A percentile compares a stretch with the other conserved stretches of the same genome.
Conservation (phyloP, 768 basidiomycete species). For the Hortiboletus campestris region DNA sequence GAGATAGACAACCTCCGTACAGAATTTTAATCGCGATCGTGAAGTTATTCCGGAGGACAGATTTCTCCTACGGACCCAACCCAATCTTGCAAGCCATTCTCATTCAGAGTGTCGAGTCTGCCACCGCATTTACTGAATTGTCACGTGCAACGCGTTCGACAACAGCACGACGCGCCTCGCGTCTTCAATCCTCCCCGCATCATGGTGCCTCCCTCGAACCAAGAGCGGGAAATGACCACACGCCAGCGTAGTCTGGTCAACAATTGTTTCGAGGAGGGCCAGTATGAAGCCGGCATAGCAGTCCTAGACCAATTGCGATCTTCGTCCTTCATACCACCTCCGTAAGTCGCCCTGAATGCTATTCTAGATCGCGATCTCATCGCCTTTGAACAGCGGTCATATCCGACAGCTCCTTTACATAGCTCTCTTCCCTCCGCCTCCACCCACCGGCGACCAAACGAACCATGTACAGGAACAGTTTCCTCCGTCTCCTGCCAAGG, state of each 20-base stretch:
- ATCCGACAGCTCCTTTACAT: conserved; percentile 69
- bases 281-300: conserved; percentile 66
- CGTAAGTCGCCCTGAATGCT: conserved; percentile 41
- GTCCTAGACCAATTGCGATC: conserved; percentile 63
- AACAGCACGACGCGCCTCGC: conserved; percentile 4
- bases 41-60: neutral
- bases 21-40: neutral
- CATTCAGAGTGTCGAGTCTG: too few species aligned
- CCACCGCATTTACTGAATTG: neutral
- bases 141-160: conserved; percentile 25
- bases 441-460: conserved; percentile 11
- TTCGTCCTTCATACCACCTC: conserved; percentile 52
- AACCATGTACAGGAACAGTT: conserved; percentile 19
- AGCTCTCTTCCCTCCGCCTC: conserved; percentile 55
- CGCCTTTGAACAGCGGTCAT: conserved; percentile 45
- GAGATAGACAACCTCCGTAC: neutral
- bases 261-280: conserved; percentile 73
- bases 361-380: conserved; percentile 13
- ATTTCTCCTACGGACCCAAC: neutral
- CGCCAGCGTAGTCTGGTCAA: conserved; percentile 61
- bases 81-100: neutral
- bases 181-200: neutral
- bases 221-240: conserved; percentile 45
- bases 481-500: conserved; percentile 34
- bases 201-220: conserved; percentile 11